Evolutionary conservation across 305 asterid genomes (phyloP), one percentile per base, ranked within the genome.

Genomic region (Fraxinus platypoda): DNA sequence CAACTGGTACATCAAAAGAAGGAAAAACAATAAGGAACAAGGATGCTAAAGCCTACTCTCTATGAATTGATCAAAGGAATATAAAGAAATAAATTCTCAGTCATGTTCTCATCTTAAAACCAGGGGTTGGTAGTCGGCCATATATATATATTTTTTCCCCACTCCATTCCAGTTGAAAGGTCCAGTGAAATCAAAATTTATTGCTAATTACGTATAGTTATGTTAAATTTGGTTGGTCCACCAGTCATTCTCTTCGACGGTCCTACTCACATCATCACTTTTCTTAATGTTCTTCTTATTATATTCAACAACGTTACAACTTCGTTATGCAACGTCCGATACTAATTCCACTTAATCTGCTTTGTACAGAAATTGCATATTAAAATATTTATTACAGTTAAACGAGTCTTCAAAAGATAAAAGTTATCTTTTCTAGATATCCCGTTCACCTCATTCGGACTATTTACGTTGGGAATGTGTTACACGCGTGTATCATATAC

Each of bases 1-100:
- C 78, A 95, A 86, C 99, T 95, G 95, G 83, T 80, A 84, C 73
- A 86, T 80, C 66, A 81, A 68, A 83, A 34, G 75, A 82, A 17
- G 66, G 76, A 66, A 84, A 78, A 80, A 83, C 81, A 73, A 38
- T 43, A 54, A 85, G 17, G 41, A 2, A 43, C 23, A 64, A 37
- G 75, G 57, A 78, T 38, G 62, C 64, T 59, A 79, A 76, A 49
- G 73, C 12, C 62, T 54, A 31, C 3, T 76, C 64, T 33, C 9
- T 8, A 57, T 38, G 74, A 62, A 30, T 54, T 34, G 33, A 43
- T 71, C 77, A 68, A 57, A n/a, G 49, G 76, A 12, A 57, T 26
- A 84, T 68, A 68, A 74, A 33, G 68, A 76, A 79, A 23, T 72
- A 30, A 81, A 33, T 31, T 37, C 19, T n/a, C 64, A 57, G 34